phyloP scores from a whole-genome alignment of 2,329 filamentous ascomycete genomes.

The Botryotinia globosa region DNA sequence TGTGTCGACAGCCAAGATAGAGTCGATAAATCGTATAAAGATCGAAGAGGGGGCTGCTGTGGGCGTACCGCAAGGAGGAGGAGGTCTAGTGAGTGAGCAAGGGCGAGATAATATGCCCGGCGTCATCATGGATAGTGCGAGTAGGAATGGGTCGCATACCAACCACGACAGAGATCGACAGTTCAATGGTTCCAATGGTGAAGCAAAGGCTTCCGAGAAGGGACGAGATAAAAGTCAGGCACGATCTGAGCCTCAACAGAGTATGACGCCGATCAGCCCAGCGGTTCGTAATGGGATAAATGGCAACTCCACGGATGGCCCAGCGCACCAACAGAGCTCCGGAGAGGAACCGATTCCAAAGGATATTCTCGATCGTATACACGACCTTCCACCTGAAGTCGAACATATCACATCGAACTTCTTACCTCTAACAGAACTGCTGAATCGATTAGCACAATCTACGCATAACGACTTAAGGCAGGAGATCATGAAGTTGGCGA shows the following conservation, averaged over 20 bases:
- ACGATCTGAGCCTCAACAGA: slow-evolving; percentile 33
- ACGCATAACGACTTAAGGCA: slow-evolving; percentile 76
- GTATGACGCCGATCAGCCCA: slow-evolving; percentile 34
- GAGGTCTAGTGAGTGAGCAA: slow-evolving; percentile 28
- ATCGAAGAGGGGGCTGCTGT: slow-evolving; percentile 33
- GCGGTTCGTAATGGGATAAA: slow-evolving; percentile 33
- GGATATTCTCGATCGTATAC: slow-evolving; percentile 45
- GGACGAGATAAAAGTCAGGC: slow-evolving; percentile 37
- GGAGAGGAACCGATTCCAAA: slow-evolving; percentile 28
- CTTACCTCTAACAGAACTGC: slow-evolving; percentile 69
- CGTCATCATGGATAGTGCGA: slow-evolving; percentile 56
- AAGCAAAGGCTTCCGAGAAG: slow-evolving; percentile 39
- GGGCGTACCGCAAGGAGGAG: slow-evolving; percentile 32
- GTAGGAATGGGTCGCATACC: slow-evolving; percentile 51
- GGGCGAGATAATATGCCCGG: slow-evolving; percentile 48
- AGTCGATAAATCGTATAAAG: slow-evolving; percentile 34
- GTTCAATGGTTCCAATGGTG: slow-evolving; percentile 47
- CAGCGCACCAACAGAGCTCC: slow-evolving; percentile 26
- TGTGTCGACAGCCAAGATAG: slow-evolving; percentile 38
- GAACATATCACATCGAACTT: slow-evolving; percentile 73
- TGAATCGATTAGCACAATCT: slow-evolving; percentile 77
- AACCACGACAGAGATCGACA: slow-evolving; percentile 53
- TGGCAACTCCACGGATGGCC: slow-evolving; percentile 27
- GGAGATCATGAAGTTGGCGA: slow-evolving; percentile 66
- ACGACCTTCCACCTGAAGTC: slow-evolving; percentile 60